phyloP scores from a whole-genome alignment of 2,329 filamentous ascomycete species.

The Cercospora sesami region DNA sequence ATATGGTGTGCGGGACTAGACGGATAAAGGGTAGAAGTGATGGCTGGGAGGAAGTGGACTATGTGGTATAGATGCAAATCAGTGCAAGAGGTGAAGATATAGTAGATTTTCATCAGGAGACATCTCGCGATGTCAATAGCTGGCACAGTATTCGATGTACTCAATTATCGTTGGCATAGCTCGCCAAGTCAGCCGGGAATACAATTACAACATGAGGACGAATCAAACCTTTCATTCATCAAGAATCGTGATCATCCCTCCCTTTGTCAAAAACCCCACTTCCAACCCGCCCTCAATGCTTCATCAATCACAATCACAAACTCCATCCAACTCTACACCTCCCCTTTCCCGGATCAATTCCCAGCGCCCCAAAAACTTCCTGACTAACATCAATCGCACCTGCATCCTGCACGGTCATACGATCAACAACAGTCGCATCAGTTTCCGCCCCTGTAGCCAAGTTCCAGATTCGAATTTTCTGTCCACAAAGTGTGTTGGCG shows the following conservation, averaged over 20 bases:
- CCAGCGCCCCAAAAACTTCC: not conserved
- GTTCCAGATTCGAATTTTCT: not conserved
- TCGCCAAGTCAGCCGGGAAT: not conserved
- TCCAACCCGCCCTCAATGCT: no score
- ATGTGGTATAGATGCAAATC: not conserved
- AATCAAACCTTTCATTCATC: not conserved
- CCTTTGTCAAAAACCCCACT: not conserved
- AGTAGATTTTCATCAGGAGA: not conserved
- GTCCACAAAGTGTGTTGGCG: not conserved
- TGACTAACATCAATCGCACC: not conserved
- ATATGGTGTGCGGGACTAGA: slow-evolving; percentile 10
- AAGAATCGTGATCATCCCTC: not conserved
- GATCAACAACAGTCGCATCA: not conserved
- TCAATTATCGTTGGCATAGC: not conserved
- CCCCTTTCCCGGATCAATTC: not conserved
- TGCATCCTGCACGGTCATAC: not conserved
- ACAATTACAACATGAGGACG: not conserved
- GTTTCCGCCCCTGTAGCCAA: not conserved
- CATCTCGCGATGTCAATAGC: not conserved
- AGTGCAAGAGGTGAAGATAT: not conserved
- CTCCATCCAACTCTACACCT: not conserved
- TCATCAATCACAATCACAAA: not conserved
- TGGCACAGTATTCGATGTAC: not conserved
- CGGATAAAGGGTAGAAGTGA: no score
- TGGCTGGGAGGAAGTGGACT: no score